These are phyloP conservation scores for Butyriboletus loyo DNA, from an alignment of 768 basidiomycete genomes.

Conservation along the genomic window DNA sequence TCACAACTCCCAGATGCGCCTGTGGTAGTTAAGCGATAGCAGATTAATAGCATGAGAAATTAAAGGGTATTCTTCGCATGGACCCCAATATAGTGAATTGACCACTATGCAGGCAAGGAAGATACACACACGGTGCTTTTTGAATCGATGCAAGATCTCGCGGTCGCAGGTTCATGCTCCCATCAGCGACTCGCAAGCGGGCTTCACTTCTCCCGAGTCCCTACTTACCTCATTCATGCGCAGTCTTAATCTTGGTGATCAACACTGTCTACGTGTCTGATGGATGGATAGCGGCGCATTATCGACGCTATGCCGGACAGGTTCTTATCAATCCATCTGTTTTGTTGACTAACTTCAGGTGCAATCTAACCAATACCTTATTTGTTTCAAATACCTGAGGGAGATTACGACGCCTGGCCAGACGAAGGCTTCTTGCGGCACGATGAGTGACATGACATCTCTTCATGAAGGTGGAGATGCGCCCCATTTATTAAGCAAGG, in stretches of 20 bases:
- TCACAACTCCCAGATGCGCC: too few species aligned
- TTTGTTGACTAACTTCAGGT: constrained; percentile 5
- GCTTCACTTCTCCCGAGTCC: neutral
- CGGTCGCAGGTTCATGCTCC: neutral
- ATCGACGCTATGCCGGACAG: constrained; percentile 1
- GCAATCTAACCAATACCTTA: constrained; percentile 5
- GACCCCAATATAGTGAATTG: neutral
- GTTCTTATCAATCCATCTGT: constrained; percentile 8
- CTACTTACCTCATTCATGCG: constrained; percentile 7
- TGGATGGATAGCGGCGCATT: constrained; percentile 1
- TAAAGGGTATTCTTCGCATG: neutral
- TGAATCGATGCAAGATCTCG: neutral
- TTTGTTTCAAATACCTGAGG: constrained; percentile 1
- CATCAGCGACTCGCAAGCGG: neutral
- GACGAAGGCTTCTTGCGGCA: neutral
- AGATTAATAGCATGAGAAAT: constrained; percentile 13
- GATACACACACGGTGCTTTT: neutral
- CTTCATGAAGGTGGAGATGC: constrained; percentile 1
- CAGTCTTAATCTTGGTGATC: constrained; percentile 9
- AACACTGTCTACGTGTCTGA: neutral
- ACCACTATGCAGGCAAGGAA: neutral
- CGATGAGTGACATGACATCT: neutral
- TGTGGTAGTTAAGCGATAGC: too few species aligned
- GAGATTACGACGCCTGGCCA: neutral
- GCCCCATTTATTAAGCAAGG: neutral